These are phyloP conservation scores for Agaricus sinodeliciosus DNA, from an alignment of 768 basidiomycete species.

Conservation along the genomic window DNA sequence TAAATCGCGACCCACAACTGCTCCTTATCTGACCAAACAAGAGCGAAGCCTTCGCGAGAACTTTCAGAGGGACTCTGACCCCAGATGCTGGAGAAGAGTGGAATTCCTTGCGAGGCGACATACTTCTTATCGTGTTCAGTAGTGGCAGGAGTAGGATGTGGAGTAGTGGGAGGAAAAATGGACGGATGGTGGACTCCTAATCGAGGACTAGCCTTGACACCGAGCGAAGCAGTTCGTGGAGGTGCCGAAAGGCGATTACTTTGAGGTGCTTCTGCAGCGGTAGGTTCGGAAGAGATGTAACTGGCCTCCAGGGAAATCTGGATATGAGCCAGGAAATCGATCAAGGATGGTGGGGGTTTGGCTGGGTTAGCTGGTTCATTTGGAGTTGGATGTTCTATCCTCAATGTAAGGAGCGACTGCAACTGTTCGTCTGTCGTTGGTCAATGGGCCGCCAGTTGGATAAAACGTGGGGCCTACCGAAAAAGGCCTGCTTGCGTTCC, in stretches of 20 bases:
- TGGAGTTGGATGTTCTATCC: conserved; percentile 55
- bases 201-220: conserved; percentile 23
- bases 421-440: conserved; percentile 47
- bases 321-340: conserved; percentile 59
- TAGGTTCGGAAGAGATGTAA: conserved; percentile 56
- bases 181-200: conserved; percentile 46
- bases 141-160: conserved; percentile 75
- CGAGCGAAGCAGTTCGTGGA: conserved; percentile 47
- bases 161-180: conserved; percentile 77
- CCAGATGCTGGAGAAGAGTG: conserved; percentile 69
- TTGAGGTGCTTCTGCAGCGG: conserved; percentile 25
- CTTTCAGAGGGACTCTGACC: conserved; percentile 47
- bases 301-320: conserved; percentile 79
- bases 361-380: conserved; percentile 27
- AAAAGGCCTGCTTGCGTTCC: conserved; percentile 66
- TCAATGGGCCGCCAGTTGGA: conserved; percentile 17
- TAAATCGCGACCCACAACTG: conserved; percentile 77
- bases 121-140: conserved; percentile 72
- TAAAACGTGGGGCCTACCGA: conserved; percentile 42
- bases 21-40: conserved; percentile 59
- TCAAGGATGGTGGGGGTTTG: conserved; percentile 38
- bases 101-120: conserved; percentile 69
- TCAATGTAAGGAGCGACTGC: conserved; percentile 38
- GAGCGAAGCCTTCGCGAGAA: conserved; percentile 49
- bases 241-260: conserved; percentile 38